Base-by-base conservation (phyloP, 1,284 basidiomycete species). In the Farysia itapuensis region DNA sequence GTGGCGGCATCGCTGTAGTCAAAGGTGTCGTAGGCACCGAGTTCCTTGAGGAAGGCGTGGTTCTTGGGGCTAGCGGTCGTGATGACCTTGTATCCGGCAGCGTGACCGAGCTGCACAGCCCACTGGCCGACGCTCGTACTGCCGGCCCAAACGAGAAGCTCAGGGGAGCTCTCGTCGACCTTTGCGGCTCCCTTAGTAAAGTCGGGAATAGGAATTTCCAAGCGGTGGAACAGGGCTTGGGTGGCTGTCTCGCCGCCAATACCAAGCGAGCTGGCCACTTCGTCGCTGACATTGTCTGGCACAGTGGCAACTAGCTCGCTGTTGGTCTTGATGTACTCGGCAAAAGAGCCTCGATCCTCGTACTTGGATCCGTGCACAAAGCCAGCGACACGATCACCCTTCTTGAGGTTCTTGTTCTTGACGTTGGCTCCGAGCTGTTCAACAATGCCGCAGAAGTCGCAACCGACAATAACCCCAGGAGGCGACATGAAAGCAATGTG, bases 381-480 rank as follows among this genome's bases (percentile, higher is more conserved):
- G 9, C 79, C 81, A 4, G 79, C 79, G 12, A 86, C 82, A 67
- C 80, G 79, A 66, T 86, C 84, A 3, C 85, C 84, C 26, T 81
- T 79, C 35, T 78, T 74, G 65, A 84, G 42, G n/a, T 41, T 36
- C 9, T 37, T 79, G 26, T 77, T 45, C 26, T 52, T 42, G 22
- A 50, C 53, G 11, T 50, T 26, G 19, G 53, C 44, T 1, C 56
- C 84, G 26, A 85, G 70, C 36, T 79, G 78, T 18, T 80, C 81
- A 18, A 86, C 81, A 4, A 80, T 77, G 11, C 86, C 85, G 22
- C 82, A 80, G 35, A 81, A 81, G 63, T 87, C 86, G 15, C 76
- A 79, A 5, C 86, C 86, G 9, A 83, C 71, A 6, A 82, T 74
- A 7, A 79, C 77, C 31, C 73, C 73, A 8, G 74, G 65, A 60